Conservation (phyloP, 2,329 filamentous ascomycete genomes). For the Colletotrichum godetiae region DNA sequence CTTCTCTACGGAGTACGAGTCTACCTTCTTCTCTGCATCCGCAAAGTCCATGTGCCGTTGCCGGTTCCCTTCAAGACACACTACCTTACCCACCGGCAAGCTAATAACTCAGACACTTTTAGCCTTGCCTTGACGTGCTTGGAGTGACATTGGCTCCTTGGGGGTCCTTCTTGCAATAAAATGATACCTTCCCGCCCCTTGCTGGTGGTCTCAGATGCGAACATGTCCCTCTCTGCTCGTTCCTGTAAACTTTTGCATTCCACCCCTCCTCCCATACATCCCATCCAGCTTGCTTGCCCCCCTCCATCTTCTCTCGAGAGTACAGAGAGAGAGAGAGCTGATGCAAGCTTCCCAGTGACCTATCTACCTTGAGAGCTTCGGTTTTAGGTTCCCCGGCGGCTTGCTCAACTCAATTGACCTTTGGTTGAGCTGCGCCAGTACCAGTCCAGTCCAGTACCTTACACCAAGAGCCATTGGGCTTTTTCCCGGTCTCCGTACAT, state of each 20-base stretch:
- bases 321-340: slow-evolving; percentile 5
- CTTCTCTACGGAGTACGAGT: not conserved
- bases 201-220: slow-evolving; percentile 24
- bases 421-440: not conserved
- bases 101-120: not conserved
- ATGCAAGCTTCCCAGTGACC: slow-evolving; percentile 15
- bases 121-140: not conserved
- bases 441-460: not conserved
- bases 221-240: not conserved
- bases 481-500: not conserved
- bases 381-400: slow-evolving; percentile 25
- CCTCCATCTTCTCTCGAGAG: slow-evolving; percentile 17
- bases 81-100: not conserved
- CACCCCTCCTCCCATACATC: slow-evolving; percentile 9
- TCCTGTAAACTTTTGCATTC: slow-evolving; percentile 27
- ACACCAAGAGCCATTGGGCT: not conserved
- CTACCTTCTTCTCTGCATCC: not conserved
- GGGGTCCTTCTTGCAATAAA: slow-evolving; percentile 17
- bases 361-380: slow-evolving; percentile 26
- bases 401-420: slow-evolving; percentile 33
- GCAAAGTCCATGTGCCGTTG: not conserved
- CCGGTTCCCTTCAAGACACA: not conserved
- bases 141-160: not conserved
- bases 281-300: not conserved
- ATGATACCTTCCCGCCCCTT: slow-evolving; percentile 24